Base-by-base conservation (phyloP, 768 basidiomycete species). In the Mrakia gelida region DNA sequence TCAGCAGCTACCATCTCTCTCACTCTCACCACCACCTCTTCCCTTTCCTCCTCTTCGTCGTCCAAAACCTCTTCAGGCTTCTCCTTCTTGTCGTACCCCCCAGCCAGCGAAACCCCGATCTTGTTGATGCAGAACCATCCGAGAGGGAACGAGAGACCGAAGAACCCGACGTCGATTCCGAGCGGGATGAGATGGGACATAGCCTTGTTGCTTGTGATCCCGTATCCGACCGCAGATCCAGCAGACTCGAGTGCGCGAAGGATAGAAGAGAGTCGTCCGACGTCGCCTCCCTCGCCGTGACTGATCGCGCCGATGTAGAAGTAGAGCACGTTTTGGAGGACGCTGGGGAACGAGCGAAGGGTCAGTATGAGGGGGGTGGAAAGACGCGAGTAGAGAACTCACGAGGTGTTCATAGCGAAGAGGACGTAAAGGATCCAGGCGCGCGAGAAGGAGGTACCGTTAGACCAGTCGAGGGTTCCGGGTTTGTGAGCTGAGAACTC, bases 211-310 rank as follows among this genome's bases (percentile, higher is more conserved):
- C 73, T 28, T n/a, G 74, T 76, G 54, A 80, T 38, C 0, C 78
- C 38, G 63, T 78, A 80, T 0, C 73, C 80, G 15, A 73, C 73
- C 4, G 80, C 79, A 0, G 78, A 71, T 0, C 77, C 77, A 15
- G 76, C 78, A 0, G 52, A 62, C 54, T 81, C 81, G 45, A 79
- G 67, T 0, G 79, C 75, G 0, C 81, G 79, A 3, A 81, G 78
- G 74, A 80, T 71, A 7, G 78, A 79, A 0, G 76, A 78, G 16
- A 81, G 76, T 13, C 79, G 78, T 26, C 80, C 61, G 61, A 81
- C 67, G 76, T 80, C 80, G 78, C 76, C 0, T 74, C 56, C n/a
- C n/a, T 16, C 13, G 65, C 56, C 38, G 38, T 8, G 38, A 38
- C 38, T 38, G 23, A 78, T 54, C 34, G 62, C 72, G 0, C 77